A percentile compares a stretch with the other conserved stretches of the same genome.
phyloP scores from a whole-genome alignment of 805 yeast species.

The Candida suzukii region DNA sequence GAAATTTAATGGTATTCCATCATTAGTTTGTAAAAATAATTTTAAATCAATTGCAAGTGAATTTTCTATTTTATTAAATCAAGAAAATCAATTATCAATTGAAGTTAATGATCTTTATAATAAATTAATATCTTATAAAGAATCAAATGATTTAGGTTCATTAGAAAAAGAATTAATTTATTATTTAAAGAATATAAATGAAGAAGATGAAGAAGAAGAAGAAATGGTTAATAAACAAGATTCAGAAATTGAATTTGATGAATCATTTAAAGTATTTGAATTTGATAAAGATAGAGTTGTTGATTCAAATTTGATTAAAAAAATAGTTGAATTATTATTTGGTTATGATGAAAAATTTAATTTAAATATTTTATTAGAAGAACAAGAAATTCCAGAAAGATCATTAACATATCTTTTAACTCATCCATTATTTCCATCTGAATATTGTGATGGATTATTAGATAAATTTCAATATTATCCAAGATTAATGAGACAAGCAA shows the following conservation, averaged over 20 bases:
- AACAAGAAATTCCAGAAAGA: slow-evolving; percentile 40
- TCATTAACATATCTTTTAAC: slow-evolving; percentile 70
- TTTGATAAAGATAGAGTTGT: slow-evolving; percentile 60
- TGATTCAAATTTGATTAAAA: slow-evolving; percentile 47
- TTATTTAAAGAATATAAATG: slow-evolving; percentile 24
- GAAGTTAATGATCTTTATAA: slow-evolving; percentile 22
- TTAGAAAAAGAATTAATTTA: slow-evolving; percentile 23
- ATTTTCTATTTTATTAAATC: slow-evolving; percentile 15
- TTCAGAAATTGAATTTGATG: slow-evolving; percentile 4
- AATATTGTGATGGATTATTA: slow-evolving; percentile 49
- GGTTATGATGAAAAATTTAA: slow-evolving; percentile 17
- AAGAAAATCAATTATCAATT: slow-evolving; percentile 11
- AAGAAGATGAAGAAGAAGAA: slow-evolving; percentile 11
- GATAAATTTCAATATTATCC: slow-evolving; percentile 42
- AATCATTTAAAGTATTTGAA: slow-evolving; percentile 40
- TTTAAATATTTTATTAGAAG: slow-evolving; percentile 14
- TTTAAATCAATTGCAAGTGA: slow-evolving; percentile 15
- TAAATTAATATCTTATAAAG: slow-evolving; percentile 15
- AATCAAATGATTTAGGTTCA: slow-evolving; percentile 19
- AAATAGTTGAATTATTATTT: slow-evolving; percentile 31
- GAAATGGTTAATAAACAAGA: slow-evolving; percentile 17
- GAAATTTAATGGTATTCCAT: slow-evolving; percentile 5
- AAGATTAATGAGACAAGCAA: slow-evolving; percentile 71
- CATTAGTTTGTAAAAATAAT: slow-evolving; percentile 10
- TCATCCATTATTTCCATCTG: slow-evolving; percentile 77